A percentile compares a stretch with the other conserved stretches of the same genome.
phyloP scores from a whole-genome alignment of 306 rosid species.

The Coriaria nepalensis region DNA sequence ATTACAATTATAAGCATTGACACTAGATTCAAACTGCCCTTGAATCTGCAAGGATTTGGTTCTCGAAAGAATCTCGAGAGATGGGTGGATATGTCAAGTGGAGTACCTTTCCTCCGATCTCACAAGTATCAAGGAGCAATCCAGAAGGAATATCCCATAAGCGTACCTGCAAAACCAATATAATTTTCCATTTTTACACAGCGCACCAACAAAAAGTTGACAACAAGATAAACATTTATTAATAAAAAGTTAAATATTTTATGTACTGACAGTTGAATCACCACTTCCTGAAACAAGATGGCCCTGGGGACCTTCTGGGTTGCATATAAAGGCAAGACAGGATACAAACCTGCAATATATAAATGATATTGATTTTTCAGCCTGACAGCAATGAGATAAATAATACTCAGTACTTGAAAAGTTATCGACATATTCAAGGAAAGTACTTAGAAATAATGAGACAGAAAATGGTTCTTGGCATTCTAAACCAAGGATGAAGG shows the following conservation, averaged over 20 bases:
- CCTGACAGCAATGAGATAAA: neutral
- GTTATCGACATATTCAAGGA: too few relatives aligned
- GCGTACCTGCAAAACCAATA: conserved; percentile 49
- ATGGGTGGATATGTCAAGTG: neutral
- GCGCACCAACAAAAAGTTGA: conserved; percentile 9
- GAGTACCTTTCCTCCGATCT: conserved; percentile 57
- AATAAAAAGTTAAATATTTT: conserved; percentile 6
- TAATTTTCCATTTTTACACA: conserved; percentile 8
- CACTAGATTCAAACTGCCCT: too few relatives aligned
- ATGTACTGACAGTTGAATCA: conserved; percentile 64
- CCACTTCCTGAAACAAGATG: conserved; percentile 85
- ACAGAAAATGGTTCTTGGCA: too few relatives aligned
- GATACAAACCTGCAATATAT: conserved; percentile 58
- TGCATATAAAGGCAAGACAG: conserved; percentile 53
- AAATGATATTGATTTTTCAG: conserved; percentile 5
- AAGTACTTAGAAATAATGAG: too few relatives aligned
- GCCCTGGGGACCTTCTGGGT: conserved; percentile 41
- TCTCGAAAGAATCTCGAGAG: neutral
- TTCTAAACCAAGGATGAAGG: too few relatives aligned
- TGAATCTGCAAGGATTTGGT: too few relatives aligned
- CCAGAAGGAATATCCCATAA: conserved; percentile 72
- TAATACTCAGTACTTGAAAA: too few relatives aligned
- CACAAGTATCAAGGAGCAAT: conserved; percentile 62
- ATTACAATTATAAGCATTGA: neutral
- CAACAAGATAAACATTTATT: conserved; percentile 6